Percentiles rank a stretch among this genome's conserved stretches.
Evolutionary conservation across 441 rosid genomes (phyloP).

Genomic region (Corymbia calophylla): DNA sequence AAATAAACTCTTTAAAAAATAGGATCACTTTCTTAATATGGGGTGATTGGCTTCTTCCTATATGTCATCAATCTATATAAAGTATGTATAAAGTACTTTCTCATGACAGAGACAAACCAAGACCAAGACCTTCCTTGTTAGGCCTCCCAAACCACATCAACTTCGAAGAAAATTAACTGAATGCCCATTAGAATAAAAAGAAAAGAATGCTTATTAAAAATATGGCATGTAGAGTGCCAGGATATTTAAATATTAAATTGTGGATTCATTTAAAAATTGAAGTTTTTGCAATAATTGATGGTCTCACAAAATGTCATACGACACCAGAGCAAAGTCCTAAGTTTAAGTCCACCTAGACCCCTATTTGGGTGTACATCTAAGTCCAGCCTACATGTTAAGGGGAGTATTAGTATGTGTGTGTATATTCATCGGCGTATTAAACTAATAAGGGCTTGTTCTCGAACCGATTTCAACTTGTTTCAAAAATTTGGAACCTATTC

Average conservation of each 20-base stretch:
- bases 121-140: background rate
- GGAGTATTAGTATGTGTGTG: too few species aligned
- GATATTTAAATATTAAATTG: background rate
- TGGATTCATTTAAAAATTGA: background rate
- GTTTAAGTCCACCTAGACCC: background rate
- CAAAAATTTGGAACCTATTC: too few species aligned
- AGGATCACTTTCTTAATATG: background rate
- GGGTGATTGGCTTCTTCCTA: background rate
- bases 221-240: background rate
- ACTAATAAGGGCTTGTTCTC: too few species aligned
- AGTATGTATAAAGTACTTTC: background rate
- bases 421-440: too few species aligned
- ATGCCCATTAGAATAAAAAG: background rate
- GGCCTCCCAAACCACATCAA: background rate
- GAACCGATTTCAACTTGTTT: too few species aligned
- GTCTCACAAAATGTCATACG: fast-evolving
- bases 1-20: too few species aligned
- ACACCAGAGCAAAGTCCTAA: fast-evolving
- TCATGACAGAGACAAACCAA: background rate
- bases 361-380: background rate
- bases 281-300: fast-evolving
- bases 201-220: background rate
- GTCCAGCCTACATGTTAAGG: background rate
- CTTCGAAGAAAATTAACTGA: background rate
- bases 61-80: background rate